Conservation (phyloP, 2,329 filamentous ascomycete genomes). For the Eutypa lata region DNA sequence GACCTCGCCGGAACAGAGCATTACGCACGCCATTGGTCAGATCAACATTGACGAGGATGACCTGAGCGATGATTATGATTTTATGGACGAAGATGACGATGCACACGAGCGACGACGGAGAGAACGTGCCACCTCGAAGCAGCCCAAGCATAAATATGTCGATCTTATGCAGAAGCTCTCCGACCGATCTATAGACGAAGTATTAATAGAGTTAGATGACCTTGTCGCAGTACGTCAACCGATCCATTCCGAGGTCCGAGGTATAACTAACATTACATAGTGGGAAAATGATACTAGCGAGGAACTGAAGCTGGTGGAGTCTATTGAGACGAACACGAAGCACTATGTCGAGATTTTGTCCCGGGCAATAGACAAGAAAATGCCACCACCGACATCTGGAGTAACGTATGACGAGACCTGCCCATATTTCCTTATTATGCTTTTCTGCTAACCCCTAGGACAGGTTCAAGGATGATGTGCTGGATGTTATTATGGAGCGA, state of each 20-base stretch:
- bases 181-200: constrained; percentile 72
- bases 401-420: constrained; percentile 59
- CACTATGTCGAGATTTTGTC: constrained; percentile 94
- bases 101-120: constrained; percentile 48
- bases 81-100: constrained; percentile 79
- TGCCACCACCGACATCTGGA: constrained; percentile 76
- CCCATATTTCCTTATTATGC: neutral
- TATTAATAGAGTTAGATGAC: constrained; percentile 88
- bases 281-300: constrained; percentile 72
- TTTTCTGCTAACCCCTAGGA: constrained; percentile 24
- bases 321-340: constrained; percentile 85
- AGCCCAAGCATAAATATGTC: constrained; percentile 82
- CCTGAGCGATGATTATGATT: constrained; percentile 85
- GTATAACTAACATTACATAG: constrained; percentile 37
- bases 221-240: constrained; percentile 60
- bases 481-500: constrained; percentile 95
- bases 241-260: neutral
- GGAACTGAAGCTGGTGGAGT: constrained; percentile 71
- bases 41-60: constrained; percentile 86
- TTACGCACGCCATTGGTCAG: constrained; percentile 78
- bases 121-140: constrained; percentile 45
- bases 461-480: constrained; percentile 94
- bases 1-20: constrained; percentile 64
- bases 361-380: constrained; percentile 78
- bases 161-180: constrained; percentile 82